These are phyloP conservation scores for Acrocalymma vagum DNA, from an alignment of 2,329 filamentous ascomycete genomes.

Conservation along the genomic window DNA sequence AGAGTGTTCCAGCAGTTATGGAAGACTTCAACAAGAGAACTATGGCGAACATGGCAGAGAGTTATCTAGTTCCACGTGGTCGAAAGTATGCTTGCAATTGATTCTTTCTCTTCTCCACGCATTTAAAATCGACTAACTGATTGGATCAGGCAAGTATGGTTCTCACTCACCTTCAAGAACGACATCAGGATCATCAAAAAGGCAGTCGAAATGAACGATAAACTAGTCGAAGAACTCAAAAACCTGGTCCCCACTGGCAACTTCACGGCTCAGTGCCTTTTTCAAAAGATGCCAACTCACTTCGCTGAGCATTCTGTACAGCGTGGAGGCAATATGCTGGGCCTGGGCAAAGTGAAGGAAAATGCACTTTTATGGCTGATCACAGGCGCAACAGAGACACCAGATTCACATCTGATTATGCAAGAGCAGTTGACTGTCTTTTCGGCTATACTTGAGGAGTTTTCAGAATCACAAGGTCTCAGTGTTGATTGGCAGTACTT, in stretches of 20 bases:
- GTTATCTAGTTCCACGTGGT: conserved; percentile 8
- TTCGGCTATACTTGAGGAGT: not conserved
- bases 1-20: conserved; percentile 12
- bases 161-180: conserved; percentile 33
- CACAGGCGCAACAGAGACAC: conserved; percentile 8
- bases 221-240: conserved; percentile 41
- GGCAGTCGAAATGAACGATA: conserved; percentile 48
- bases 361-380: conserved; percentile 23
- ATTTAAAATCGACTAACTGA: conserved; percentile 2
- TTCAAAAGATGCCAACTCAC: conserved; percentile 20
- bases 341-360: conserved; percentile 21
- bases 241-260: conserved; percentile 6
- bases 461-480: conserved; percentile 15
- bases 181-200: conserved; percentile 41
- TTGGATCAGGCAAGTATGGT: conserved; percentile 17
- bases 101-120: not conserved
- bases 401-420: too few relatives aligned
- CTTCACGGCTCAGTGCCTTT: conserved; percentile 20
- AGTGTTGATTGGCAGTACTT: conserved; percentile 21
- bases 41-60: conserved; percentile 16
- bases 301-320: conserved; percentile 8
- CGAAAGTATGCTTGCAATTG: conserved; percentile 10
- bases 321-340: conserved; percentile 26
- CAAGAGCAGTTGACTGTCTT: conserved; percentile 2
- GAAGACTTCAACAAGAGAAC: conserved; percentile 19